Base-by-base conservation (phyloP, 2,329 filamentous ascomycete genomes). In the Pseudogymnoascus sp. region DNA sequence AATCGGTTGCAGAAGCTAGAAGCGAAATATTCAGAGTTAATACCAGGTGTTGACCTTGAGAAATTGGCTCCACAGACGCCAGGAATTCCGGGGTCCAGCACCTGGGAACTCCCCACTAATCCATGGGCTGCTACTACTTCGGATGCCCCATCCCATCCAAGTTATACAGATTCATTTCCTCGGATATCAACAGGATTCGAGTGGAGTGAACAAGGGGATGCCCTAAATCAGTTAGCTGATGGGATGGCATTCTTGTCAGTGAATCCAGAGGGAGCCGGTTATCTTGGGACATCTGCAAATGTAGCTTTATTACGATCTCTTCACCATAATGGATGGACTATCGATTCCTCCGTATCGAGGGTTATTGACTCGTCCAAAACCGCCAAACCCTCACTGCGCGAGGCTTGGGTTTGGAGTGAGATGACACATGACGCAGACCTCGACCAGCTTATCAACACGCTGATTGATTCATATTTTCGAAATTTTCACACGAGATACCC, bases 401-500 rank as follows among this genome's bases (percentile, higher is more conserved):
- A 62, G 57, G 18, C 63, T 69, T 52, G 45, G 45, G 45, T 15
- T 15, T 52, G 45, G 45, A 52, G 45, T 15, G 45, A 52, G 45
- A 52, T 52, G 45, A 52, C 45, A 5, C 45, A 52, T 33, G 45
- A 52, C 8, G 45, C 45, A 30, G 45, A 52, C 15, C 15, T 52
- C n/a, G 45, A 52, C 15, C n/a, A 52, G 45, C 45, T 52, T 28
- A 52, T 52, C 19, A 52, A 12, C 45, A 52, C 45, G 10, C 15
- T 52, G n/a, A 69, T 75, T 4, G 70, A 74, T 48, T 69, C 71
- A 3, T 79, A 77, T 62, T 79, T 79, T 60, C 65, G 67, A 2
- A 64, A 73, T n/a, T 77, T 77, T 61, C 75, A 79, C 63, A 64
- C 71, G 7, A 71, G 72, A 3, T 78, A 77, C 59, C 77, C 76